Evolutionary conservation across 495 filamentous ascomycete genomes (phyloP), one percentile per base, ranked within the genome.

Genomic region (Aspergillus leporis): DNA sequence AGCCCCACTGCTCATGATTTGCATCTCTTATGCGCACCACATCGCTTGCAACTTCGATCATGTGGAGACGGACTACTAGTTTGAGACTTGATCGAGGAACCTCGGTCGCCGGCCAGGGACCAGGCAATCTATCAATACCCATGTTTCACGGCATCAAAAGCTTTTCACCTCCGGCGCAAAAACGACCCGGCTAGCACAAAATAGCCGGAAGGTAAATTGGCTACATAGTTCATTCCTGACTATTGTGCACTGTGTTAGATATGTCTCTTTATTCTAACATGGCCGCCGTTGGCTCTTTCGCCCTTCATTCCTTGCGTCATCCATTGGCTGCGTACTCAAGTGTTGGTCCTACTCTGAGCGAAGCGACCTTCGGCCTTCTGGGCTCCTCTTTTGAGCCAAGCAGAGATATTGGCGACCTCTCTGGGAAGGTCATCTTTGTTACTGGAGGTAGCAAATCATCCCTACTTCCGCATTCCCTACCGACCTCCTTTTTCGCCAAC

Each of bases 341-440:
- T 56, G 61, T 76, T 38, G 74, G 70, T 19, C 75, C 74, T 8
- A 77, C 74, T 10, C 51, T 77, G 22, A 77, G 68, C 32, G 77
- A 79, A 36, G 62, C 69, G 45, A 78, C 74, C 0, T 64, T 70
- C 30, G 77, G 77, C 9, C 43, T 74, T 10, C 41, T 75, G 21
- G 75, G 77, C 8, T 61, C 64, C 3, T 70, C 67, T 6, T 87
- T 85, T 66, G 61, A 76, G 13, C 82, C 86, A 0, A 75, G 82
- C 16, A 77, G 67, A 45, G 85, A 87, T 56, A 86, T 90, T 34
- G 70, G 78, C 7, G 72, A 79, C 53, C 77, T 88, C 8, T 61
- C 75, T 0, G 83, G 78, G 32, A 87, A 82, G 62, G 80, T 86
- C 14, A 78, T 89, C 36, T 67, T 88, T 16, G 73, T 90, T 18